These are phyloP conservation scores for Dryadomyces quercus-mongolicae DNA, from an alignment of 2,329 filamentous ascomycete species.

Conservation along the genomic window DNA sequence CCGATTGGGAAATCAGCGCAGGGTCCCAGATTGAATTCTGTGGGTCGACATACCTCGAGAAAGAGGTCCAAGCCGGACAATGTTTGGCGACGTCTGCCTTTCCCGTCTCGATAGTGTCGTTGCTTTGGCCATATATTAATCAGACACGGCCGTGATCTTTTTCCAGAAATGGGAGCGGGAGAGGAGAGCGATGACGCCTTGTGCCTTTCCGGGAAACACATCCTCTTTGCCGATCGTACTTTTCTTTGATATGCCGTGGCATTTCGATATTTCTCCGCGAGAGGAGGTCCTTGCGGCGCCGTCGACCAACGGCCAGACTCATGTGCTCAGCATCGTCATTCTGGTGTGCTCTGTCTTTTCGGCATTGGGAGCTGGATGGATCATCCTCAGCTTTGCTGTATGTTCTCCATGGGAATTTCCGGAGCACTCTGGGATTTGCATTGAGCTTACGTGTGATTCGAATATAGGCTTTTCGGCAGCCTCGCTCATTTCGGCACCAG, in stretches of 20 bases:
- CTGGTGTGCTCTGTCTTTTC: background rate
- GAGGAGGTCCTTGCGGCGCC: background rate
- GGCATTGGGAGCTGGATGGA: background rate
- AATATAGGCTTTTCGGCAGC: background rate
- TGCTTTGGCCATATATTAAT: no score
- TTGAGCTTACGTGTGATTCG: background rate
- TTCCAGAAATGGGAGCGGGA: no score
- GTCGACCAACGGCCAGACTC: background rate
- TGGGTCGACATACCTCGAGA: no score
- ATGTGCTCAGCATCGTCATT: background rate
- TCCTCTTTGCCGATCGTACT: background rate
- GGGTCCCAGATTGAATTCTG: no score
- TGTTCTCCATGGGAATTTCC: background rate
- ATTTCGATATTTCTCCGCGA: background rate
- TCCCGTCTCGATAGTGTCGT: no score
- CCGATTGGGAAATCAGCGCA: background rate
- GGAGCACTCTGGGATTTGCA: background rate
- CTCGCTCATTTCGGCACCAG: background rate
- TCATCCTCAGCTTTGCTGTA: background rate
- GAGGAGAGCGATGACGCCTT: no score
- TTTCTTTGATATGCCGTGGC: background rate
- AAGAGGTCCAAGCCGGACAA: no score
- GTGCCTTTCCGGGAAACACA: background rate
- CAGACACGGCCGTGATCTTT: no score
- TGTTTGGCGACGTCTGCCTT: no score